A percentile compares a stretch with the other conserved stretches of the same genome.
These are phyloP conservation scores for Sinapis alba DNA, from an alignment of 441 rosid species.

Conservation along the genomic window DNA sequence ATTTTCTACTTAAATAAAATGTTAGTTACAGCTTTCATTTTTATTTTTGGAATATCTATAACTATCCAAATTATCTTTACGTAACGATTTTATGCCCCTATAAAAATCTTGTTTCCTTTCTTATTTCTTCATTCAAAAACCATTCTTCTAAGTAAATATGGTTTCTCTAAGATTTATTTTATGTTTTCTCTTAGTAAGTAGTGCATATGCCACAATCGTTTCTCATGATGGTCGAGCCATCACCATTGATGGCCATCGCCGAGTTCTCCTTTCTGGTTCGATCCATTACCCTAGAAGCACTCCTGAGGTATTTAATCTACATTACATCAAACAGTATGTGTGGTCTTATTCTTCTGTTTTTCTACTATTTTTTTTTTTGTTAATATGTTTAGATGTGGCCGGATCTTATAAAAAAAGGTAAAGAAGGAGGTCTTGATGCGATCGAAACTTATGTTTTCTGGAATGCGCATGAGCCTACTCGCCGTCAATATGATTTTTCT, in stretches of 20 bases:
- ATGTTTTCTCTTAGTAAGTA: not conserved
- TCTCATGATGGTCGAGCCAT: constrained; percentile 1
- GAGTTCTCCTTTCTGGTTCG: constrained; percentile 37
- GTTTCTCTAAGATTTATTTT: too few species aligned
- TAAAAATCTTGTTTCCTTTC: not conserved
- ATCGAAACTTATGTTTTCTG: constrained; percentile 61
- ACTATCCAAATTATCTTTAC: not conserved
- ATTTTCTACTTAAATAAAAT: not conserved
- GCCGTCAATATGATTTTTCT: constrained; percentile 51
- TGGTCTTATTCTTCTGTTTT: too few species aligned
- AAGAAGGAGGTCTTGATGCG: constrained; percentile 58
- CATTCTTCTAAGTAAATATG: not conserved
- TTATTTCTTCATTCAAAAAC: not conserved
- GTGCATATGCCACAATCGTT: constrained; percentile 24
- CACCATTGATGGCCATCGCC: too few species aligned
- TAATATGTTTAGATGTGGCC: constrained; percentile 56
- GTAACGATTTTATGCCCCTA: not conserved
- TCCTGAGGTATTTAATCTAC: not conserved
- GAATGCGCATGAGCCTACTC: constrained; percentile 58
- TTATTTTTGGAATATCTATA: not conserved
- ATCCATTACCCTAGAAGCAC: constrained; percentile 41
- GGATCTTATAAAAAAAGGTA: constrained; percentile 50
- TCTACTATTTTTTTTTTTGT: not conserved
- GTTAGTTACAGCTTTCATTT: not conserved
- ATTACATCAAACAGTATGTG: too few species aligned